Percentiles rank a stretch among this genome's conserved stretches.
These are phyloP conservation scores for Triticum urartu DNA, from an alignment of 176 grass and related monocot genomes.

Conservation along the genomic window DNA sequence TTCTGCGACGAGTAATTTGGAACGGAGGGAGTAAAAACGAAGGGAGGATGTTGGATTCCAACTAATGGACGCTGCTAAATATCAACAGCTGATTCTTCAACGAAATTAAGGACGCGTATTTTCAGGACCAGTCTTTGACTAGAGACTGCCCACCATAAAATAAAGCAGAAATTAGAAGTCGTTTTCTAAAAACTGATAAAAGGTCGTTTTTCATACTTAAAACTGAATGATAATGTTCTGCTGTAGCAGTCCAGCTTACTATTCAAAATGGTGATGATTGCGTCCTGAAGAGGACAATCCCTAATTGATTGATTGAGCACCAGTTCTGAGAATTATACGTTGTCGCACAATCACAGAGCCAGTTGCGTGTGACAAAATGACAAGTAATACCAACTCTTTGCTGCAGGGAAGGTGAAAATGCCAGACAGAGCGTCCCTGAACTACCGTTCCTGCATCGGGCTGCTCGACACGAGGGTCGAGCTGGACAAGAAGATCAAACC, in stretches of 20 bases:
- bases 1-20: no score
- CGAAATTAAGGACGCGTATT: not conserved
- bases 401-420: conserved; percentile 50
- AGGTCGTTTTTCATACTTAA: not conserved
- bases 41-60: not conserved
- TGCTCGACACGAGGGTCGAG: conserved; percentile 59
- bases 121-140: not conserved
- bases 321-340: not conserved
- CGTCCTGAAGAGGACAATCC: conserved; percentile 18
- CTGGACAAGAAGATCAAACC: conserved; percentile 60
- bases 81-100: not conserved
- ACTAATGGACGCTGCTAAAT: not conserved
- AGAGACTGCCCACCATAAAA: not conserved
- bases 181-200: not conserved
- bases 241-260: not conserved
- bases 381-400: not conserved
- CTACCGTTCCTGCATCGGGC: conserved; percentile 54
- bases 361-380: conserved; percentile 15
- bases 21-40: no score
- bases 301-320: not conserved
- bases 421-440: conserved; percentile 47
- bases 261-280: conserved; percentile 10
- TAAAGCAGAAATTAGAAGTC: no score
- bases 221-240: not conserved
- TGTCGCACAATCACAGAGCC: not conserved